These are phyloP conservation scores for Asterochloris erici DNA, from an alignment of 139 green algal species.

Conservation along the genomic window DNA sequence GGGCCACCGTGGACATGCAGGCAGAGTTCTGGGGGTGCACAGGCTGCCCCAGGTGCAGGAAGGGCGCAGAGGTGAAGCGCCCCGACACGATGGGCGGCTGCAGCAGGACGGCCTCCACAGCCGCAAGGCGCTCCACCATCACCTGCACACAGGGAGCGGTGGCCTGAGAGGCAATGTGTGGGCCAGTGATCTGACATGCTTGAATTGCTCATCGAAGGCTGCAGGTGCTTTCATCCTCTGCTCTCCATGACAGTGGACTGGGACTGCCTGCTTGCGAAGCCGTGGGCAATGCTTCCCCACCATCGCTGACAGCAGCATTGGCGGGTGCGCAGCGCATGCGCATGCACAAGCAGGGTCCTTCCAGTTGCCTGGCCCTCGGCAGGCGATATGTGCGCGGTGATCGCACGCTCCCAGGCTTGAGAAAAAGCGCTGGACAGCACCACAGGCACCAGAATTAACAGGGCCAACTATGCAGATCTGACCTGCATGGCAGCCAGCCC, in stretches of 20 bases:
- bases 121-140: constrained; percentile 16
- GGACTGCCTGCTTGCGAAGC: neutral
- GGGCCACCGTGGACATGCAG: too few species aligned
- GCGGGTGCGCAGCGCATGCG: too few species aligned
- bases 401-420: neutral
- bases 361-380: neutral
- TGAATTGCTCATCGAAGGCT: too few species aligned
- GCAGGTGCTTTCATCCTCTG: neutral
- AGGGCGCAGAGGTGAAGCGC: constrained; percentile 17
- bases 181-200: neutral
- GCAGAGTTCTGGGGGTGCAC: neutral
- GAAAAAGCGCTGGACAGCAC: too few species aligned
- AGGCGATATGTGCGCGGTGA: neutral
- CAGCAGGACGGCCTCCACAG: constrained; percentile 14
- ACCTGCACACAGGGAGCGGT: neutral
- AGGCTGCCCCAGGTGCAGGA: constrained; percentile 5
- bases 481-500: constrained; percentile 1
- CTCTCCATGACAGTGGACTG: neutral
- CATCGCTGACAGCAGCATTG: neutral
- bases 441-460: neutral
- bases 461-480: neutral
- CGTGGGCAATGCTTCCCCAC: too few species aligned
- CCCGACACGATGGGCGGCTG: constrained; percentile 16
- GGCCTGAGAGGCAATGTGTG: neutral
- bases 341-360: neutral